Conservation (phyloP, 495 filamentous ascomycete genomes). For the Barbatosphaeria neglecta region DNA sequence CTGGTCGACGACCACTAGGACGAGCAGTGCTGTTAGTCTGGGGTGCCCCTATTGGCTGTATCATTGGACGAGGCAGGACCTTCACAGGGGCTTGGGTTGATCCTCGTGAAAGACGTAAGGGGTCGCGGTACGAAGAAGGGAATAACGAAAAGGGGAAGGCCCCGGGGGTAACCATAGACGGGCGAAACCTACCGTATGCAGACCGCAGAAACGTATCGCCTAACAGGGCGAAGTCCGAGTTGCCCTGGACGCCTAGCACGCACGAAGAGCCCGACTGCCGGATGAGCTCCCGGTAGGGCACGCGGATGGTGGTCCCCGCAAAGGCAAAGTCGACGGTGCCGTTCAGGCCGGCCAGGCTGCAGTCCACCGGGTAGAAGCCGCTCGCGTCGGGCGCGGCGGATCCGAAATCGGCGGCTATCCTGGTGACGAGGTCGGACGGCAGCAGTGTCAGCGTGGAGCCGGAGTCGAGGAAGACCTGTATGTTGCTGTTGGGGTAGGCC, state of each 20-base stretch:
- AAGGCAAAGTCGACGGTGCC: constrained; percentile 64
- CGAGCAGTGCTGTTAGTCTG: constrained; percentile 9
- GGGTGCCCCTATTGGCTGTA: background rate
- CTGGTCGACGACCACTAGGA: constrained; percentile 35
- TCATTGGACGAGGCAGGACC: background rate
- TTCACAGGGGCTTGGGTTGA: too few relatives aligned
- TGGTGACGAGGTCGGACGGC: constrained; percentile 49
- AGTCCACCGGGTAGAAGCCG: constrained; percentile 60
- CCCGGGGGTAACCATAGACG: background rate
- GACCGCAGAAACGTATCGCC: constrained; percentile 91
- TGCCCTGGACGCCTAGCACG: constrained; percentile 65
- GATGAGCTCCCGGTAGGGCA: constrained; percentile 47
- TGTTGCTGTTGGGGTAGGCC: constrained; percentile 33
- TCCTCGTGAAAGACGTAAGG: background rate
- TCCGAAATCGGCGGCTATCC: constrained; percentile 55
- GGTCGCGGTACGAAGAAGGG: background rate
- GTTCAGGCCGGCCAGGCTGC: constrained; percentile 49
- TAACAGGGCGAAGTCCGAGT: constrained; percentile 51
- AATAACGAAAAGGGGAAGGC: background rate
- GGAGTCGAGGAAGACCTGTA: constrained; percentile 74
- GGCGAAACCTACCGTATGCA: constrained; percentile 50
- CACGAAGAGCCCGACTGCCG: constrained; percentile 46
- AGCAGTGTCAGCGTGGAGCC: constrained; percentile 84
- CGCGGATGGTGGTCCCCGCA: constrained; percentile 52
- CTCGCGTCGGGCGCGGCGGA: constrained; percentile 36